A percentile compares a stretch with the other conserved stretches of the same genome.
These are phyloP conservation scores for Leucaena leucocephala DNA, from an alignment of 306 rosid species.

Conservation along the genomic window DNA sequence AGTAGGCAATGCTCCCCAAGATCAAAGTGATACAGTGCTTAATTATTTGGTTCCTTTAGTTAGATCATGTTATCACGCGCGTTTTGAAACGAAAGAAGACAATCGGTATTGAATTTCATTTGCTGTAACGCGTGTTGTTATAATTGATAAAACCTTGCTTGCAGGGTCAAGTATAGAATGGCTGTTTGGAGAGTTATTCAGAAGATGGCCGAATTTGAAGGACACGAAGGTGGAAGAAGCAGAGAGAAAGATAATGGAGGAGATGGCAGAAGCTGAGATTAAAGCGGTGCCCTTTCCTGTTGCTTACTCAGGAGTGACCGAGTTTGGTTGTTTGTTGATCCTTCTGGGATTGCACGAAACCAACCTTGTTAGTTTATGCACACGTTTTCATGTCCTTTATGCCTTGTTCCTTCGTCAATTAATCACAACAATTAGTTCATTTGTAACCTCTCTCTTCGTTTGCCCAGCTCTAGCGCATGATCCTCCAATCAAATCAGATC, in stretches of 20 bases:
- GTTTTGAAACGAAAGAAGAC: not conserved
- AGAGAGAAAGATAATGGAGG: conserved; percentile 25
- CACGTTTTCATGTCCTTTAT: not conserved
- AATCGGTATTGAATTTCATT: not conserved
- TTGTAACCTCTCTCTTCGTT: too few species aligned
- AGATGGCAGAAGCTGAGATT: not conserved
- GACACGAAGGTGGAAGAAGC: conserved; percentile 3
- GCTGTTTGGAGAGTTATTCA: not conserved
- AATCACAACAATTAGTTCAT: too few species aligned
- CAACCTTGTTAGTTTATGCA: not conserved
- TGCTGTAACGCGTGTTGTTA: not conserved
- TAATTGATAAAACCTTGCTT: not conserved
- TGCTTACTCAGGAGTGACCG: not conserved
- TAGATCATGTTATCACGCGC: not conserved
- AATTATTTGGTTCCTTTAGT: not conserved
- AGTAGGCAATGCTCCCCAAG: not conserved
- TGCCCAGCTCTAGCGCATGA: too few species aligned
- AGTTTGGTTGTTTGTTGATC: conserved; percentile 23
- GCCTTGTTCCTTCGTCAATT: not conserved
- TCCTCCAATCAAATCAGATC: too few species aligned
- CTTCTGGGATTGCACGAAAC: not conserved
- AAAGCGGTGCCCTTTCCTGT: not conserved
- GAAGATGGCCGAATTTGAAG: not conserved
- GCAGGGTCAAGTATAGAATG: not conserved
- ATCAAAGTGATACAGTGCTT: not conserved